Evolutionary conservation across 306 rosid species (phyloP).

Genomic region (Alnus rubra): DNA sequence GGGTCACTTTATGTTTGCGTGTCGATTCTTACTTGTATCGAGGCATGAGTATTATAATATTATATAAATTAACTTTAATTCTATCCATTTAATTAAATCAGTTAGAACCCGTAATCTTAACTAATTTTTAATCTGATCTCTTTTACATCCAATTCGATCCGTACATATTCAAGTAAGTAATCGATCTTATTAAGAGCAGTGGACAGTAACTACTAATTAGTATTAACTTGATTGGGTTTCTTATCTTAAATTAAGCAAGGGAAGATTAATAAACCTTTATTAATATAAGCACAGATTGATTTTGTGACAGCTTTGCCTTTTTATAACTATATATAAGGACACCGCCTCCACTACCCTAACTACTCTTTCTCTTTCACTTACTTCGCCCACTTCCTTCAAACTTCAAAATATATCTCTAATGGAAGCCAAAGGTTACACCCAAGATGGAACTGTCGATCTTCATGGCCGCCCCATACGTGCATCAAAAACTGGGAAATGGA

Average conservation of each 20-base stretch:
- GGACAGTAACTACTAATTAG: too few species aligned
- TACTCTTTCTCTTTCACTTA: slow-evolving; percentile 17
- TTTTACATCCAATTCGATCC: too few species aligned
- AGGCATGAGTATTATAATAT: too few species aligned
- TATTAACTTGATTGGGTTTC: neutral
- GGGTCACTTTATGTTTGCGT: too few species aligned
- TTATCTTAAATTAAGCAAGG: neutral
- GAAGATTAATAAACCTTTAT: neutral
- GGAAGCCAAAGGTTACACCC: slow-evolving; percentile 71
- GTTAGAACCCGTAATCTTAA: too few species aligned
- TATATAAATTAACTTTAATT: too few species aligned
- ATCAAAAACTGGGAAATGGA: slow-evolving; percentile 96
- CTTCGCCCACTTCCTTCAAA: slow-evolving; percentile 17
- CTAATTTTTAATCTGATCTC: too few species aligned
- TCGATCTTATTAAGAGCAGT: too few species aligned
- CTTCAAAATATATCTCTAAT: slow-evolving; percentile 20
- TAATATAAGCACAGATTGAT: neutral
- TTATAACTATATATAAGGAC: slow-evolving; percentile 1
- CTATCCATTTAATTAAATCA: too few species aligned
- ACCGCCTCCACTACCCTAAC: slow-evolving; percentile 22
- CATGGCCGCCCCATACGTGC: slow-evolving; percentile 72
- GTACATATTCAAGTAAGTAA: too few species aligned
- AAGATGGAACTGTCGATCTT: slow-evolving; percentile 82
- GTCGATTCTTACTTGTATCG: too few species aligned
- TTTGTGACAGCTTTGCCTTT: neutral